Evolutionary conservation across 345 rosid species (phyloP), one percentile per base, ranked within the genome.

Genomic region (Combretum micranthum): DNA sequence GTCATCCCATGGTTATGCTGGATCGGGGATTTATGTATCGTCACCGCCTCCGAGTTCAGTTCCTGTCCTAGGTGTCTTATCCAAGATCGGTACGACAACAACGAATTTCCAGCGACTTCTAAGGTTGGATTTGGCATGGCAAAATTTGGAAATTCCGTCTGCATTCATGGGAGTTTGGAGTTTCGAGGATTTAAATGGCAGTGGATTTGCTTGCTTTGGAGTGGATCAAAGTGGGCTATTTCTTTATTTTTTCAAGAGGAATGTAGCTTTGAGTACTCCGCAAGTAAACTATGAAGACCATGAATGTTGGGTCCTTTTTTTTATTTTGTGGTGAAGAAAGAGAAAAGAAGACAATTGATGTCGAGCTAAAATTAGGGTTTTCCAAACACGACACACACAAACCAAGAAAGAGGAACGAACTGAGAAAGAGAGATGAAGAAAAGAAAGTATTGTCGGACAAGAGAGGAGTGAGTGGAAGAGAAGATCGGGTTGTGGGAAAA

Each of bases 11-110:
- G 53, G 45, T 25, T 78, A 65, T 7, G 79, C 74, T 17, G 83
- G 80, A 21, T 42, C 74, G 16, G 66, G 63, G 47, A 22, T 56
- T 20, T 63, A 52, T 60, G 64, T 61, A 4, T 23, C 61, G 52
- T 85, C 93, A 42, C 93, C 93, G 20, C 75, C 78, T 44, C 86
- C 93, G 21, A 74, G 81, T 56, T 81, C 82, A 44, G 60, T 86
- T 47, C 89, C 94, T 2, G 64, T 86, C 46, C 88, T 86, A 0
- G 68, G 66, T 11, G 80, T 82, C 55, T 23, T 82, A 47, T 62
- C 46, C 65, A 76, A 66, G 64, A 53, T 20, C 23, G 70, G 64
- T 12, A 13, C 46, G 14, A 60, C 71, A 4, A 52, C 54, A 3
- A 48, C 57, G 55, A 56, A 65, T 23, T 19, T 59, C 32, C 56